These are phyloP conservation scores for Diplocarpon rosae DNA, from an alignment of 2,329 filamentous ascomycete genomes.

Conservation along the genomic window DNA sequence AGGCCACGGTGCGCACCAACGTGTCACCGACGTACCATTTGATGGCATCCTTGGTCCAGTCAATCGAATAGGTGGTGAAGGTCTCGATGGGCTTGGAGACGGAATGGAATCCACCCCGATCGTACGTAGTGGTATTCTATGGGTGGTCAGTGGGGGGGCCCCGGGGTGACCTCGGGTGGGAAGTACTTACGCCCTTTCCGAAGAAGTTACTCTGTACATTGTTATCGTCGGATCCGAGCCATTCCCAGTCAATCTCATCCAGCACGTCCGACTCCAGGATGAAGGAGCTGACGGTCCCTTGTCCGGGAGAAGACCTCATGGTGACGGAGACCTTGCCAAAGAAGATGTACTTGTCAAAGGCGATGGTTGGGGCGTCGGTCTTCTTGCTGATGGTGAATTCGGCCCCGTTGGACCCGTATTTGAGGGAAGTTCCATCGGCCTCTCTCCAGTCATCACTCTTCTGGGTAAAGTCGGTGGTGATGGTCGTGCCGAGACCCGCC, in stretches of 20 bases:
- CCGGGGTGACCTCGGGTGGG: no score
- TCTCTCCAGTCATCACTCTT: slow-evolving; percentile 42
- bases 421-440: slow-evolving; percentile 35
- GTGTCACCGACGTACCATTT: slow-evolving; percentile 48
- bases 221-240: slow-evolving; percentile 25
- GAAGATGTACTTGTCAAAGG: slow-evolving; percentile 38
- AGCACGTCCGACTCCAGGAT: slow-evolving; percentile 40
- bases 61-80: slow-evolving; percentile 55
- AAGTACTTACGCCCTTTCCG: slow-evolving; percentile 33
- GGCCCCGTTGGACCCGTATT: slow-evolving; percentile 32
- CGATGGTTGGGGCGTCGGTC: slow-evolving; percentile 37
- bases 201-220: slow-evolving; percentile 41
- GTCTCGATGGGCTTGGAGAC: slow-evolving; percentile 27
- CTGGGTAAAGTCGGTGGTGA: slow-evolving; percentile 34
- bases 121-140: slow-evolving; percentile 37
- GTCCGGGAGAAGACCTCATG: slow-evolving; percentile 36
- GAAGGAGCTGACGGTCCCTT: slow-evolving; percentile 38
- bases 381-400: slow-evolving; percentile 38
- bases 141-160: no score
- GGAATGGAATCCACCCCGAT: slow-evolving; percentile 32
- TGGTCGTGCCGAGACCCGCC: slow-evolving; percentile 31
- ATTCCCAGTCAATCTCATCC: slow-evolving; percentile 44
- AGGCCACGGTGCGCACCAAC: slow-evolving; percentile 36
- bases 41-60: slow-evolving; percentile 51
- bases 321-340: slow-evolving; percentile 40